Base-by-base conservation (phyloP, 2,329 filamentous ascomycete species). In the Tolypocladium capitatum region DNA sequence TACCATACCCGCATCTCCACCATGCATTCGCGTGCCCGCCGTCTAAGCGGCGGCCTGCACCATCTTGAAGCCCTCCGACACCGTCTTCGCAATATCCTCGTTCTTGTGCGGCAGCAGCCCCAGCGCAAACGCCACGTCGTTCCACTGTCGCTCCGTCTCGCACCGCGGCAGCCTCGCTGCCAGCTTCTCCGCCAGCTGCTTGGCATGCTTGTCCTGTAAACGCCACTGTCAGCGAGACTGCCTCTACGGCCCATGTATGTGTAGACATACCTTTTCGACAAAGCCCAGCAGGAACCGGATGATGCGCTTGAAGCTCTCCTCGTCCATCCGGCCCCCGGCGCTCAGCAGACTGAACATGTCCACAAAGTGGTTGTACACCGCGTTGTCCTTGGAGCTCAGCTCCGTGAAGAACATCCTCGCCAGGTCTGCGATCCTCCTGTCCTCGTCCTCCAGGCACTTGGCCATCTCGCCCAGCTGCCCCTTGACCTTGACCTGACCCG, bases 351-450 rank as follows among this genome's bases (percentile, higher is more conserved):
- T 91, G 67, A 98, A 98, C 87, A 98, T 97, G 63, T 98, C 92
- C 28, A 98, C 89, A 67, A 98, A 98, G 69, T 98, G 91, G 64
- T 98, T 98, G 67, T 98, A 98, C 2, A 98, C 88, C 2, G 92
- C 92, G 61, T 98, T 98, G 64, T 98, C 92, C 71, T 98, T 98
- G 56, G 89, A 95, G 52, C 90, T 89, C 48, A 98, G 76, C 67
- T 98, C 92, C 0, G 88, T 91, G 67, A 98, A 98, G 78, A 98
- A 98, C 91, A 97, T 97, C 50, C 88, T 78, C 14, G 89, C 87
- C 60, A 98, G 76, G 61, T 98, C 92, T 1, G 90, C 86, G 53
- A 97, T 95, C 52, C 86, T 80, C 67, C 90, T 89, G 61, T 98
- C 94, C n/a, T 83, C 81, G 60, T 98, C 92, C 66, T 98, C 92